phyloP scores from a whole-genome alignment of 2,329 filamentous ascomycete genomes.

The Dactylonectria estremocensis region DNA sequence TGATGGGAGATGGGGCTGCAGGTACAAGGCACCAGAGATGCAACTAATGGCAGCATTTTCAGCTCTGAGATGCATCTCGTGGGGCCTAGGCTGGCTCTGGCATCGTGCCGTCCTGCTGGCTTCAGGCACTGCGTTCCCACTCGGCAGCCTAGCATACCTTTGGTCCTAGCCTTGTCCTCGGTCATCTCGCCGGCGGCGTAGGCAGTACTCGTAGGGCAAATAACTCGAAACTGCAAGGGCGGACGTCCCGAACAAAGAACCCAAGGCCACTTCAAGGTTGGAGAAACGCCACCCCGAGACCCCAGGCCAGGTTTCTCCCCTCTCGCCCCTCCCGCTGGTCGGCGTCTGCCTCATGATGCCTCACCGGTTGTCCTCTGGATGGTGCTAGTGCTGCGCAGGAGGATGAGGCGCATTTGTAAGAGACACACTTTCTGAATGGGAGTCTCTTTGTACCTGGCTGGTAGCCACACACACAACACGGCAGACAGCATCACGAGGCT shows the following conservation, averaged over 20 bases:
- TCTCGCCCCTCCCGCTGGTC: not conserved
- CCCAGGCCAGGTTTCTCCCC: not conserved
- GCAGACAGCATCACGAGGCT: conserved; percentile 5
- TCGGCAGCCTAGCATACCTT: conserved; percentile 1
- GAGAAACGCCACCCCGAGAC: not conserved
- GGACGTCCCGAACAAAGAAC: not conserved
- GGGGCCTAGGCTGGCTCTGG: not conserved
- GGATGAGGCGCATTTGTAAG: not conserved
- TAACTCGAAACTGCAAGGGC: conserved; percentile 8
- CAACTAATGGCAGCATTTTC: not conserved
- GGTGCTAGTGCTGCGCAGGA: no score
- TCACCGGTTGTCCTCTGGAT: not conserved
- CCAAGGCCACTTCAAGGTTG: not conserved
- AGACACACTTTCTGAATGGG: not conserved
- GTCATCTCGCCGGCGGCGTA: conserved; percentile 1
- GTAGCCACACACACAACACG: not conserved
- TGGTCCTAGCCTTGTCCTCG: conserved; percentile 1
- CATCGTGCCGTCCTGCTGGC: not conserved
- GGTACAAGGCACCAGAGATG: conserved; percentile 8
- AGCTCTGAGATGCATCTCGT: not conserved
- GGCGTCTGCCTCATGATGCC: not conserved
- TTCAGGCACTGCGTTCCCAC: conserved; percentile 1
- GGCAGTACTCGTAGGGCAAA: not conserved
- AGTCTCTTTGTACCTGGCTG: not conserved
- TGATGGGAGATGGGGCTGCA: conserved; percentile 20